Conservation (phyloP, 805 yeast genomes). For the Sugiyamaella mastotermitis region DNA sequence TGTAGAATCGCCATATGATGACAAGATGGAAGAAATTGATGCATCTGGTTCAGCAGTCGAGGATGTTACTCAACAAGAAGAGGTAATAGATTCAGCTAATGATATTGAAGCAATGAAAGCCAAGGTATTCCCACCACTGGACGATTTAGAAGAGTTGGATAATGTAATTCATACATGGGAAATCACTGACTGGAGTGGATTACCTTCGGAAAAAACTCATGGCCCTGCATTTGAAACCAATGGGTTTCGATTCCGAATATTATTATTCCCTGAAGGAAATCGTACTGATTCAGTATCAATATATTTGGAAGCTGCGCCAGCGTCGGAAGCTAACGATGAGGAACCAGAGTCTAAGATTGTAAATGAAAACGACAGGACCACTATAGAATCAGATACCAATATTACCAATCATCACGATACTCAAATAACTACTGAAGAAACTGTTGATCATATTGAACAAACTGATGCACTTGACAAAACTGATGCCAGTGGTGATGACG, state of each 20-base stretch:
- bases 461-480: neutral
- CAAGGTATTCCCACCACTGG: slow-evolving; percentile 3
- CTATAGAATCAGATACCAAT: slow-evolving; percentile 21
- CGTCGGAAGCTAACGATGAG: slow-evolving; percentile 3
- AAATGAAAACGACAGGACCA: neutral
- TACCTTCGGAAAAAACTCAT: slow-evolving; percentile 27
- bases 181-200: slow-evolving; percentile 33
- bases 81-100: slow-evolving; percentile 5
- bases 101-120: slow-evolving; percentile 14
- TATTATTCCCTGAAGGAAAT: slow-evolving; percentile 76
- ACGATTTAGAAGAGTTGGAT: slow-evolving; percentile 1
- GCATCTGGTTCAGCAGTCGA: slow-evolving; percentile 6
- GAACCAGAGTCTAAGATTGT: slow-evolving; percentile 17
- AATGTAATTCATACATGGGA: slow-evolving; percentile 29
- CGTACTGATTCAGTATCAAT: slow-evolving; percentile 55
- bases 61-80: too few relatives aligned
- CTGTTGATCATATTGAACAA: slow-evolving; percentile 1
- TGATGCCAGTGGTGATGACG: neutral
- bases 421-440: neutral
- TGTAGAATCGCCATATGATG: too few relatives aligned
- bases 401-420: slow-evolving; percentile 30
- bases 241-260: slow-evolving; percentile 39
- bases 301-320: slow-evolving; percentile 67
- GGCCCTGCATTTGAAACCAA: slow-evolving; percentile 28
- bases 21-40: neutral